Conservation (phyloP, 2,329 filamentous ascomycete genomes). For the Ophiostoma sp. region DNA sequence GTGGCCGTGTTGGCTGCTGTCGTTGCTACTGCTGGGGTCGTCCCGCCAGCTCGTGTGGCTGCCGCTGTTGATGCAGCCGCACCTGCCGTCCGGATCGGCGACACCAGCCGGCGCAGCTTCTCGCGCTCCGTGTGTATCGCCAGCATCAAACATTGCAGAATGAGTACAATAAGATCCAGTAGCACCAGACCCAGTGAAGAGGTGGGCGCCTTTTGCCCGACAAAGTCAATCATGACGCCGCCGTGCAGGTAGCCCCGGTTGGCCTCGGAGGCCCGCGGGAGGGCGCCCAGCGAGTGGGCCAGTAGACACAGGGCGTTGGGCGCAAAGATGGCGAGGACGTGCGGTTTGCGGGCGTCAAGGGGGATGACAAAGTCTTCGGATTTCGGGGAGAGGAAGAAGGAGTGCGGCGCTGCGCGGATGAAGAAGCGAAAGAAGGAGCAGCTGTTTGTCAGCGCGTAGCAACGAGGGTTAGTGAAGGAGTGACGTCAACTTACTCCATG, state of each 20-base stretch:
- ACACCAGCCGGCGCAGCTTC: slow-evolving; percentile 52
- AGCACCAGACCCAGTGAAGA: slow-evolving; percentile 57
- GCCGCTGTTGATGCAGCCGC: slow-evolving; percentile 29
- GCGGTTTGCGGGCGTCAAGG: slow-evolving; percentile 56
- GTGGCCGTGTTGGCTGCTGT: neutral
- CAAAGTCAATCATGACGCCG: slow-evolving; percentile 66
- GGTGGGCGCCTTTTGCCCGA: slow-evolving; percentile 64
- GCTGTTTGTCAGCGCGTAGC: slow-evolving; percentile 40
- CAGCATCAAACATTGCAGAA: slow-evolving; percentile 64
- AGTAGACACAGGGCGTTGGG: slow-evolving; percentile 63
- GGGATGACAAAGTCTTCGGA: slow-evolving; percentile 56
- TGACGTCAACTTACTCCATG: slow-evolving; percentile 58
- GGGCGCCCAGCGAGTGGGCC: slow-evolving; percentile 56
- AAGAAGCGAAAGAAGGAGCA: slow-evolving; percentile 65
- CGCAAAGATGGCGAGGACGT: slow-evolving; percentile 58
- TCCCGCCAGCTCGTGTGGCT: slow-evolving; percentile 24
- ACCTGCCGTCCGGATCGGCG: slow-evolving; percentile 22
- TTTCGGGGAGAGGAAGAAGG: slow-evolving; percentile 65
- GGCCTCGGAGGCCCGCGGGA: slow-evolving; percentile 59
- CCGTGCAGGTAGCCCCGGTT: slow-evolving; percentile 67
- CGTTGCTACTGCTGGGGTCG: neutral
- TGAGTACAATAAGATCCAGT: slow-evolving; percentile 57
- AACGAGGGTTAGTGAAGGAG: neutral
- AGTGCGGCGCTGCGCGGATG: slow-evolving; percentile 59
- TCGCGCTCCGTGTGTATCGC: slow-evolving; percentile 63